Evolutionary conservation across 148 eudicot species (phyloP), one percentile per base, ranked within the genome.

Genomic region (Silene latifolia): DNA sequence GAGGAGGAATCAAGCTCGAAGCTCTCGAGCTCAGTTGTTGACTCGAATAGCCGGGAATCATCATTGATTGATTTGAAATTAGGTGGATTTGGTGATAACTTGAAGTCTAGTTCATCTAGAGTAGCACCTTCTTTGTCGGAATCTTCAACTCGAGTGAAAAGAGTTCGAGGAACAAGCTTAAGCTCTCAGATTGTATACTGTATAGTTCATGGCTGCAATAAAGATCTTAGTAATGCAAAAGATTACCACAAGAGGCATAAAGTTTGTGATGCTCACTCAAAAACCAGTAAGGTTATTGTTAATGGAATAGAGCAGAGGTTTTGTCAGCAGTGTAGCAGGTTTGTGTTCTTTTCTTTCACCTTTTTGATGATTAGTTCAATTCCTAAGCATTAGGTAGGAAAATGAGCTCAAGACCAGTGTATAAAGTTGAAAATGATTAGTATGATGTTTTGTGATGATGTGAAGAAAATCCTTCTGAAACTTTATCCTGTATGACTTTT

Each of bases 271-370:
- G 79, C 81, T 81, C 98, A 93, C 76, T 88, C 98, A 8, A 93
- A 91, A 79, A 88, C 91, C 6, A 60, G 91, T 32, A 86, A 82
- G 72, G 98, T 95, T 44, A 80, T 95, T 82, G 94, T 95, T 27
- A 95, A 89, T 76, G 92, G 96, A 44, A 80, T 89, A 47, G 89
- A 89, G 72, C 93, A 92, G 59, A 90, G 98, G 73, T 95, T 95
- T 84, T 95, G 98, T 80, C 98, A 95, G 89, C 97, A 95, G 76
- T 95, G 98, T 80, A 95, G 98, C 93, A 92, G 98, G 98, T 95
- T 71, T 56, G 80, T 82, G 71, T 71, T 79, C n/a, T 39, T 39
- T 17, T 77, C 72, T 68, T 51, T 17, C 5, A 27, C 24, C 42
- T 77, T 60, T 59, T 19, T 6, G 70, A 69, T 14, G 2, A 2